Evolutionary conservation across 2,329 filamentous ascomycete genomes (phyloP), one percentile per base, ranked within the genome.

Genomic region (Nemania sp.): DNA sequence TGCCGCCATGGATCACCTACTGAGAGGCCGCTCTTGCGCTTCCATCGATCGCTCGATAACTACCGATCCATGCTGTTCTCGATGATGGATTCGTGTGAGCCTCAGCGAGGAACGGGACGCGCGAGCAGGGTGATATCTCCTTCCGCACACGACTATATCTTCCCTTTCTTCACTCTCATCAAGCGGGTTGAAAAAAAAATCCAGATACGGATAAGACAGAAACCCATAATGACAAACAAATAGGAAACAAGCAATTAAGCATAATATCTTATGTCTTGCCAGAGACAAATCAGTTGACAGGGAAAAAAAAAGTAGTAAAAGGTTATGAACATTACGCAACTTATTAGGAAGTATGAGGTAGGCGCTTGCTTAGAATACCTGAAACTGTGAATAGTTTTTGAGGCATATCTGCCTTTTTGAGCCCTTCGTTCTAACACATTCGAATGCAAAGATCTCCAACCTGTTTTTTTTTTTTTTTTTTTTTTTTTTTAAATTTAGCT

Each of bases 91-190:
- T 52, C 62, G 52, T 57, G 39, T 57, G 61, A 57, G 61, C 51
- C 59, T 59, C 60, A 15, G 50, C 53, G 21, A 25, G 10, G 50
- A 35, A 53, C 57, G 40, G n/a, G n/a, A 34, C 60, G 25, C 40
- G 40, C 34, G 37, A 63, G 52, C 50, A 50, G 51, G 51, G 45
- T 51, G 50, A 60, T 55, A 17, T 62, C 65, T 66, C 62, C 63
- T 69, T 67, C 48, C 66, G 67, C 54, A 69, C 47, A 71, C 69
- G 68, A 67, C 47, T 42, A 56, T 53, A 20, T 60, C 51, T 50
- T 35, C 50, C 47, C 51, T 50, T 35, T 53, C 47, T 49, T 21
- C 7, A 51, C 42, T 56, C 52, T 60, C 46, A 48, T 47, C 43
- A 29, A 34, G 12, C 43, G 45, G 45, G 47, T 56, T 12, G 47